These are phyloP conservation scores for Monilinia aucupariae DNA, from an alignment of 2,329 filamentous ascomycete genomes.

Conservation along the genomic window DNA sequence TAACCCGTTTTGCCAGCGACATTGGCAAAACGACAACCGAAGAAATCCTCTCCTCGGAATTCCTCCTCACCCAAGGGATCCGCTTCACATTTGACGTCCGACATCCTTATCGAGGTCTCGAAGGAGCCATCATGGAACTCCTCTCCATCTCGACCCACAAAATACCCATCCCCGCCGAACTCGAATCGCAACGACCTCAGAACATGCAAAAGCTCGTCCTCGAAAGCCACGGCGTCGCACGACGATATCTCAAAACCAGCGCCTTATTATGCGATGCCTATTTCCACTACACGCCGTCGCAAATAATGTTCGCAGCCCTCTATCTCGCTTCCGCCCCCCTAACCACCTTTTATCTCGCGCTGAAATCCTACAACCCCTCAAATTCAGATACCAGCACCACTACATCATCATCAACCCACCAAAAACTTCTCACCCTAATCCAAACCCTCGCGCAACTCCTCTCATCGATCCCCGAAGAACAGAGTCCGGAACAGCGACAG, in stretches of 20 bases:
- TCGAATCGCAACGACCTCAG: slow-evolving; percentile 17
- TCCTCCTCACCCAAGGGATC: slow-evolving; percentile 84
- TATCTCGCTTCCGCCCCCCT: slow-evolving; percentile 67
- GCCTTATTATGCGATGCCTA: slow-evolving; percentile 91
- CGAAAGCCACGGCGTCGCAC: slow-evolving; percentile 66
- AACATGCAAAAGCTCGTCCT: slow-evolving; percentile 41
- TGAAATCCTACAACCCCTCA: slow-evolving; percentile 27
- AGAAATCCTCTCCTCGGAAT: slow-evolving; percentile 85
- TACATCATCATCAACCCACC: not conserved
- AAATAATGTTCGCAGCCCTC: slow-evolving; percentile 84
- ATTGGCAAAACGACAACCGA: slow-evolving; percentile 69
- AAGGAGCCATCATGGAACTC: slow-evolving; percentile 81
- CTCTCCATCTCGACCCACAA: slow-evolving; percentile 23
- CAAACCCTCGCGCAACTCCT: not conserved
- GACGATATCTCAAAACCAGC: slow-evolving; percentile 69
- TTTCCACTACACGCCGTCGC: slow-evolving; percentile 89
- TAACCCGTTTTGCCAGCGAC: slow-evolving; percentile 60
- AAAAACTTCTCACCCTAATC: slow-evolving; percentile 3
- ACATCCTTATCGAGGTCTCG: slow-evolving; percentile 82
- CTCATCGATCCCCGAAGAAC: slow-evolving; percentile 19
- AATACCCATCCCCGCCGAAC: slow-evolving; percentile 6
- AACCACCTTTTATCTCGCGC: slow-evolving; percentile 31
- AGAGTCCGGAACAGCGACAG: slow-evolving; percentile 36
- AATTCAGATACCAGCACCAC: slow-evolving; percentile 1
- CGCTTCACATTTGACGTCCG: slow-evolving; percentile 90